These are phyloP conservation scores for Bassia scoparia DNA, from an alignment of 148 eudicot genomes.

Conservation along the genomic window DNA sequence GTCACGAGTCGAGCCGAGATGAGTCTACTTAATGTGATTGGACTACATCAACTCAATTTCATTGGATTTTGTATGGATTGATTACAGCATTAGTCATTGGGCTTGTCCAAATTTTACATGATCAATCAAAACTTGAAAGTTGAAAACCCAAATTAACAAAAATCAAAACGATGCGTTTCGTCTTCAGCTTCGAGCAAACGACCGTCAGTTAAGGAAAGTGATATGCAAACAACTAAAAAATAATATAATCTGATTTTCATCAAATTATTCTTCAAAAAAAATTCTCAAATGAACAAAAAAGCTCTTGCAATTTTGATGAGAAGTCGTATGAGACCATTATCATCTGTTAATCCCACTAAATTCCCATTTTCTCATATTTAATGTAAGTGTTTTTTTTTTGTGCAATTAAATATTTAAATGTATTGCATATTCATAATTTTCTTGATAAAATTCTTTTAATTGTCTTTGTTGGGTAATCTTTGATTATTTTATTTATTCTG, in stretches of 20 bases:
- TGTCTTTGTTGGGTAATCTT: not conserved
- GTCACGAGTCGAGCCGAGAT: no score
- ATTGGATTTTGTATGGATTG: no score
- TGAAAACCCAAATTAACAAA: no score
- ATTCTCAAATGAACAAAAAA: constrained; percentile 61
- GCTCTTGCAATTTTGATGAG: constrained; percentile 80
- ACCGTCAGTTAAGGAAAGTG: constrained; percentile 19
- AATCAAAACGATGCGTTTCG: not conserved
- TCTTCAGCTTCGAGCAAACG: not conserved
- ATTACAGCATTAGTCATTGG: no score
- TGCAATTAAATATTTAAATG: not conserved
- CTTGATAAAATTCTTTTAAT: not conserved
- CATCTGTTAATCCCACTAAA: constrained; percentile 22
- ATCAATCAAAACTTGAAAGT: no score
- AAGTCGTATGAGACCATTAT: constrained; percentile 62
- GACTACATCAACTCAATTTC: no score
- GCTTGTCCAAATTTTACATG: no score
- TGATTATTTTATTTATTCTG: not conserved
- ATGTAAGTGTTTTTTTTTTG: constrained; percentile 34
- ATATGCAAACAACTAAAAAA: constrained; percentile 1
- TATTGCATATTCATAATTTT: not conserved
- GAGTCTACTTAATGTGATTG: no score
- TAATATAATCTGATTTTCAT: not conserved
- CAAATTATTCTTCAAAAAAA: not conserved
- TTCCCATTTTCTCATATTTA: constrained; percentile 30